Conservation (phyloP, 2,329 filamentous ascomycete species). For the Ilyonectria mors-panacis region DNA sequence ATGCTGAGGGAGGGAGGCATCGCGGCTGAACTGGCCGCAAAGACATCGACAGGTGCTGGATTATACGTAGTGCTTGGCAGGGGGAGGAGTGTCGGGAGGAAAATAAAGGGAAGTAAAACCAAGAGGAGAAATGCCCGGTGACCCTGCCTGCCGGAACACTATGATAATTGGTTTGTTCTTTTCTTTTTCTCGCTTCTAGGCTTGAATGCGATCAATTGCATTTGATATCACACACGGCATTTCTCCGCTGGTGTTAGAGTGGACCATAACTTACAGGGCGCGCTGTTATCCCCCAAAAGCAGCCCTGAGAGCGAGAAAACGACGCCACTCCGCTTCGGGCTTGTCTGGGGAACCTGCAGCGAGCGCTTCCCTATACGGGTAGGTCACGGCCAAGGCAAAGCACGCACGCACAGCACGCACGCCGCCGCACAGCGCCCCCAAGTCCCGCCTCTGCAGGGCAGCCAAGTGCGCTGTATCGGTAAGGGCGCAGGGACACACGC, state of each 20-base stretch:
- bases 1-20: neutral
- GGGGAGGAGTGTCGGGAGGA: neutral
- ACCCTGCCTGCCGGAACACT: neutral
- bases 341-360: slow-evolving; percentile 37
- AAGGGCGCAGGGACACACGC: neutral
- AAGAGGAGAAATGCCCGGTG: neutral
- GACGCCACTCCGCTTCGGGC: slow-evolving; percentile 45
- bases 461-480: neutral
- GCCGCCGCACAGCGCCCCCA: too few species aligned
- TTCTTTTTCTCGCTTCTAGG: neutral
- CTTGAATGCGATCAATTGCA: neutral
- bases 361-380: slow-evolving; percentile 9
- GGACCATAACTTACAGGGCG: slow-evolving; percentile 1
- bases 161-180: neutral
- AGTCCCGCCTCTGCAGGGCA: slow-evolving; percentile 9
- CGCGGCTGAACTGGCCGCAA: neutral
- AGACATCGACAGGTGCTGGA: neutral
- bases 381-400: slow-evolving; percentile 6
- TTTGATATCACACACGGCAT: neutral
- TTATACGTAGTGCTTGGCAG: neutral
- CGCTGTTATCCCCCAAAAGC: slow-evolving; percentile 1
- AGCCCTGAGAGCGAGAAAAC: slow-evolving; percentile 38
- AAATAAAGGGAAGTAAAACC: neutral
- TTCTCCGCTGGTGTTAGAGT: neutral
- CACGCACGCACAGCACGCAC: neutral